A percentile compares a stretch with the other conserved stretches of the same genome.
Conservation (phyloP, 2,329 filamentous ascomycete genomes). For the Pseudogymnoascus sp. region DNA sequence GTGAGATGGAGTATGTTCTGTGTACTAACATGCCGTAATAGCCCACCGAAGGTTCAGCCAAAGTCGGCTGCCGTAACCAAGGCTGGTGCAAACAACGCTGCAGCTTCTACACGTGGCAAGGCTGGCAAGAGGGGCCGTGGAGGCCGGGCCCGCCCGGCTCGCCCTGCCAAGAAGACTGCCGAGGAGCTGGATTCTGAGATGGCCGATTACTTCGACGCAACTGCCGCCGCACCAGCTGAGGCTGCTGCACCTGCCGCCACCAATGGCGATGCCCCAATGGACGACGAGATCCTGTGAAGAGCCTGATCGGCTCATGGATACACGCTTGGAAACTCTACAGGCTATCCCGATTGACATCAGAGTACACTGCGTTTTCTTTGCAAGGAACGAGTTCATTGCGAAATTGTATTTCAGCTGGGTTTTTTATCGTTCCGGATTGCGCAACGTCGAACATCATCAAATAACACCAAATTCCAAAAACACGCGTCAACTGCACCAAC, state of each 20-base stretch:
- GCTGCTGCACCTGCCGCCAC: conserved; percentile 38
- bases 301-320: neutral
- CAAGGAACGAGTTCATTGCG: neutral
- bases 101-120: conserved; percentile 28
- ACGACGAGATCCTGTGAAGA: conserved; percentile 52
- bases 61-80: conserved; percentile 76
- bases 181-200: conserved; percentile 97
- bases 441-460: neutral
- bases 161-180: conserved; percentile 76
- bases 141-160: conserved; percentile 45
- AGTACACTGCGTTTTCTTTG: neutral
- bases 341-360: neutral
- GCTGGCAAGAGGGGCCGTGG: conserved; percentile 44
- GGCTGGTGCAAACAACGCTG: conserved; percentile 53
- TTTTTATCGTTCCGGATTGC: neutral
- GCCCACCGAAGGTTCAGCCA: conserved; percentile 63
- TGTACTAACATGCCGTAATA: conserved; percentile 27
- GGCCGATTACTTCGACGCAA: conserved; percentile 76
- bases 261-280: conserved; percentile 42
- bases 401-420: neutral
- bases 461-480: conserved; percentile 5
- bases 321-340: neutral
- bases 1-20: neutral
- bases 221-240: conserved; percentile 40
- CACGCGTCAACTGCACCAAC: neutral